These are phyloP conservation scores for Pythium diclinum DNA, from an alignment of 352 stramenopile genomes.

Conservation along the genomic window DNA sequence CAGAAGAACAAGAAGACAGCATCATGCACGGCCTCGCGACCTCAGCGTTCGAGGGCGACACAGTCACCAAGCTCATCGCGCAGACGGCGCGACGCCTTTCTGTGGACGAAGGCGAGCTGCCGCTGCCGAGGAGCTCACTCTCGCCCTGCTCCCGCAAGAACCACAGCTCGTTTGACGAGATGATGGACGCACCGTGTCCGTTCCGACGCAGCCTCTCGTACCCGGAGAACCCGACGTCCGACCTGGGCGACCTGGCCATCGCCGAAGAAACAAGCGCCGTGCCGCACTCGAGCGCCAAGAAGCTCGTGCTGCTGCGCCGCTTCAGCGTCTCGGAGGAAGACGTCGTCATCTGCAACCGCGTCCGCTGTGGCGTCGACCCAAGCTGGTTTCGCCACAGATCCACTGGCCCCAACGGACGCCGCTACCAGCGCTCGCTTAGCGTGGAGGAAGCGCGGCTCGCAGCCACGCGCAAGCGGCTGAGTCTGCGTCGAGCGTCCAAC, in stretches of 20 bases:
- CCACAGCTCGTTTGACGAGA: neutral
- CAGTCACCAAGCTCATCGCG: slow-evolving; percentile 13
- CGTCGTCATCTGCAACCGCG: slow-evolving; percentile 69
- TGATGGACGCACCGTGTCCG: slow-evolving; percentile 17
- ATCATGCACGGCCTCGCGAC: slow-evolving; percentile 11
- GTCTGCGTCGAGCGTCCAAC: neutral
- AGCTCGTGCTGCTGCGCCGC: slow-evolving; percentile 57
- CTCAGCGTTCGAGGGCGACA: slow-evolving; percentile 1
- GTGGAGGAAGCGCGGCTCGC: slow-evolving; percentile 45
- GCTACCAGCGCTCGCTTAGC: slow-evolving; percentile 50
- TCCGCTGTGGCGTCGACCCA: slow-evolving; percentile 53
- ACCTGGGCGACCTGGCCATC: slow-evolving; percentile 49
- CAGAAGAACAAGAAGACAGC: too few species aligned
- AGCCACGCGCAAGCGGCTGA: slow-evolving; percentile 35
- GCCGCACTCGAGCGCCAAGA: slow-evolving; percentile 39
- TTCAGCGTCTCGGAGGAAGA: slow-evolving; percentile 65
- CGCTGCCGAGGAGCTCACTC: neutral
- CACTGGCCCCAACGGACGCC: slow-evolving; percentile 25
- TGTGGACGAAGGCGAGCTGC: neutral
- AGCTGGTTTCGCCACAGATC: slow-evolving; percentile 39
- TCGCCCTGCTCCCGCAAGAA: neutral
- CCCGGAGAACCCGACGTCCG: slow-evolving; percentile 54
- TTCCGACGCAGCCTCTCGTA: slow-evolving; percentile 56
- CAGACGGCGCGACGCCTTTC: slow-evolving; percentile 6
- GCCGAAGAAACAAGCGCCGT: slow-evolving; percentile 38